Evolutionary conservation across 164 flowering plant species (phyloP).

Genomic region (Dillenia suffruticosa): DNA sequence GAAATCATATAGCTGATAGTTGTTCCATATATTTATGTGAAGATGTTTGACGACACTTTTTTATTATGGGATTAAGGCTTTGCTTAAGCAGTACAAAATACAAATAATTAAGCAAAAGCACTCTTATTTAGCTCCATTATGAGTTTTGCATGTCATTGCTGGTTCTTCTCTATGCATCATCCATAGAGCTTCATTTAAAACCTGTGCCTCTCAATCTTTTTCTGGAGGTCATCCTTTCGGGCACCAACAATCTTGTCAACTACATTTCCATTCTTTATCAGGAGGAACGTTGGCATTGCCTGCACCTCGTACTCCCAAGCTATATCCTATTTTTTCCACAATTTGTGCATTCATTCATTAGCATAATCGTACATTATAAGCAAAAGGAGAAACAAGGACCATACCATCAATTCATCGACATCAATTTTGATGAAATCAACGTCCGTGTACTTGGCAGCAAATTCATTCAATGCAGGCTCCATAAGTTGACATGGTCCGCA

Average conservation of each 20-base stretch:
- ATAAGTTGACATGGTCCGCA: conserved; percentile 61
- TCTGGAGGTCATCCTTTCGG: conserved; percentile 35
- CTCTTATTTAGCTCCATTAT: too few relatives aligned
- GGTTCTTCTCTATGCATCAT: too few relatives aligned
- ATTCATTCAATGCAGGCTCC: conserved; percentile 42
- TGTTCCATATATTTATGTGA: too few relatives aligned
- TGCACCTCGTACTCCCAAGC: conserved; percentile 33
- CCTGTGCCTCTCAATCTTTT: conserved; percentile 38
- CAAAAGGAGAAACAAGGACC: not conserved
- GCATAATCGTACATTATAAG: not conserved
- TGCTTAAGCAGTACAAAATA: too few relatives aligned
- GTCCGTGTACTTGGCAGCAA: conserved; percentile 39
- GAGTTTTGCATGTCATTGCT: too few relatives aligned
- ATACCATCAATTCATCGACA: conserved; percentile 54
- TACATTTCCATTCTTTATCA: conserved; percentile 40
- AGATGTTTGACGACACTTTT: too few relatives aligned
- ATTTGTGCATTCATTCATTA: not conserved
- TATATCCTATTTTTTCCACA: conserved; percentile 34
- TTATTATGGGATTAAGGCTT: too few relatives aligned
- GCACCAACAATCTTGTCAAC: conserved; percentile 54
- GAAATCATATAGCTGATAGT: too few relatives aligned
- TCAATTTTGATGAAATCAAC: conserved; percentile 68
- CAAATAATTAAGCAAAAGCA: too few relatives aligned
- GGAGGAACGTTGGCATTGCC: conserved; percentile 44
- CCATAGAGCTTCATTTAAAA: not conserved